These are phyloP conservation scores for Rutstroemia sp. DNA, from an alignment of 2,329 filamentous ascomycete genomes.

Conservation along the genomic window DNA sequence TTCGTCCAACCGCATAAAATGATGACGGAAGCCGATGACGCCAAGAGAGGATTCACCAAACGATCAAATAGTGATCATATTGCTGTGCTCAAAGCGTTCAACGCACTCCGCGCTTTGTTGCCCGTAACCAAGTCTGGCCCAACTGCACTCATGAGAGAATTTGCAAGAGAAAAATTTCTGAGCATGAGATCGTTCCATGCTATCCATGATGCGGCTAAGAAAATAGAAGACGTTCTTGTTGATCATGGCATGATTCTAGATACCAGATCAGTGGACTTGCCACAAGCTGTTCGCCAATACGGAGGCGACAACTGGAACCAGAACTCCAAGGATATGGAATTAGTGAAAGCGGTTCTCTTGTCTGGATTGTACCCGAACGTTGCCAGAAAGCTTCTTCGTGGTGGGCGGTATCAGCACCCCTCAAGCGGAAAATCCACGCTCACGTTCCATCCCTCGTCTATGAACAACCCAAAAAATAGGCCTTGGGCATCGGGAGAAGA, in stretches of 20 bases:
- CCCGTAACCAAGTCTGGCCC: slow-evolving; percentile 12
- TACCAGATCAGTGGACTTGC: slow-evolving; percentile 1
- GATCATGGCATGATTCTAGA: not conserved
- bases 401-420: not conserved
- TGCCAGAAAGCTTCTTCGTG: slow-evolving; percentile 18
- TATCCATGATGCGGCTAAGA: not conserved
- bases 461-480: not conserved
- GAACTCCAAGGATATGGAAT: slow-evolving; percentile 35
- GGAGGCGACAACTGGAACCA: slow-evolving; percentile 34
- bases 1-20: slow-evolving; percentile 74
- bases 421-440: not conserved
- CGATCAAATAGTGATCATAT: slow-evolving; percentile 39
- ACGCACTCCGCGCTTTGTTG: slow-evolving; percentile 29
- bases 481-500: not conserved
- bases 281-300: slow-evolving; percentile 12
- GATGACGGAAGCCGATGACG: slow-evolving; percentile 63
- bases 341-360: slow-evolving; percentile 40
- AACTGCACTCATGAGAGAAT: not conserved
- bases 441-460: not conserved
- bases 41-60: slow-evolving; percentile 61
- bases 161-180: slow-evolving; percentile 26
- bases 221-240: not conserved
- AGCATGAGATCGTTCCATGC: slow-evolving; percentile 3
- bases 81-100: slow-evolving; percentile 37
- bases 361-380: slow-evolving; percentile 40